Evolutionary conservation across 2,329 filamentous ascomycete genomes (phyloP).

Genomic region (Aspergillus sp.): DNA sequence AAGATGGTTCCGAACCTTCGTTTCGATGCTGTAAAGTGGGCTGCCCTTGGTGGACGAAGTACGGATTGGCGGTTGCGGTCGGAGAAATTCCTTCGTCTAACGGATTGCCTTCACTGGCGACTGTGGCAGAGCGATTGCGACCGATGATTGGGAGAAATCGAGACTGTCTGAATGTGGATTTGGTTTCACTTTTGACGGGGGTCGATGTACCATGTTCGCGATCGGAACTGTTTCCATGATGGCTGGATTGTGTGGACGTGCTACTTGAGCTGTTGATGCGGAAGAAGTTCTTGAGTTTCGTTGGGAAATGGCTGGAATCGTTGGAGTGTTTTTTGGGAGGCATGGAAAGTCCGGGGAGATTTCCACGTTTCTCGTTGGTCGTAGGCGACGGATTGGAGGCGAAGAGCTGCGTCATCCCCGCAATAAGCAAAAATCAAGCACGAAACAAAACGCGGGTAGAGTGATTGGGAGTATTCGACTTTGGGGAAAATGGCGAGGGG

Average conservation of each 20-base stretch:
- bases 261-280: conserved; percentile 63
- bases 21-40: conserved; percentile 94
- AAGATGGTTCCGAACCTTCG: conserved; percentile 87
- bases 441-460: background rate
- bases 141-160: conserved; percentile 87
- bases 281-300: conserved; percentile 72
- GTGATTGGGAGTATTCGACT: background rate
- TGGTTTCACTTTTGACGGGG: conserved; percentile 62
- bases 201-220: conserved; percentile 48
- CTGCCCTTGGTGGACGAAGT: conserved; percentile 95
- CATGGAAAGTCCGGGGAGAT: conserved; percentile 51
- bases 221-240: conserved; percentile 32
- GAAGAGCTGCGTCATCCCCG: conserved; percentile 50
- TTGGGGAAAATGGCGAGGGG: background rate
- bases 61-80: conserved; percentile 92
- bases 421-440: conserved; percentile 10
- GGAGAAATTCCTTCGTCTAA: conserved; percentile 89
- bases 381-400: conserved; percentile 45
- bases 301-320: conserved; percentile 58
- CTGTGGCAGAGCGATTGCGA: conserved; percentile 85
- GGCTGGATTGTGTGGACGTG: conserved; percentile 45
- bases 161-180: conserved; percentile 77
- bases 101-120: conserved; percentile 88
- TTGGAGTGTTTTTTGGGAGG: conserved; percentile 50
- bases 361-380: conserved; percentile 51